Conservation (phyloP, 2,329 filamentous ascomycete species). For the Beauveria sp. region DNA sequence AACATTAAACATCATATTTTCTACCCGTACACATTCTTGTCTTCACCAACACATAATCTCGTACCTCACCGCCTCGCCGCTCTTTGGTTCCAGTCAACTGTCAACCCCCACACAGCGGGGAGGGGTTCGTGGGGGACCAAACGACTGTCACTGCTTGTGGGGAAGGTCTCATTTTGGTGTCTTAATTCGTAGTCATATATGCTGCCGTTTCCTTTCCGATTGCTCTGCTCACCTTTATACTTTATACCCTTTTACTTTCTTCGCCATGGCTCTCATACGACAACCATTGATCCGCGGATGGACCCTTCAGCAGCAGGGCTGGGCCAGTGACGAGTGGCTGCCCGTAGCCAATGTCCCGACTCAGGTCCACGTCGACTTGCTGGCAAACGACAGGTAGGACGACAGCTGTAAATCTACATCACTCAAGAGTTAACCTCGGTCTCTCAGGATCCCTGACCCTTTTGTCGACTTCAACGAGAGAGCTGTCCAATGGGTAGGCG, state of each 20-base stretch:
- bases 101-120: slow-evolving; percentile 8
- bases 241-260: background rate
- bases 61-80: background rate
- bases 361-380: slow-evolving; percentile 30
- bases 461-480: slow-evolving; percentile 56
- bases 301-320: slow-evolving; percentile 20
- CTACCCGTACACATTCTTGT: background rate
- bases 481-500: slow-evolving; percentile 53
- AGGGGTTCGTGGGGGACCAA: background rate
- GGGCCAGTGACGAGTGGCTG: slow-evolving; percentile 24
- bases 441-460: slow-evolving; percentile 42
- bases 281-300: slow-evolving; percentile 18
- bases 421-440: background rate
- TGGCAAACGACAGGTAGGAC: slow-evolving; percentile 27
- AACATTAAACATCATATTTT: too few relatives aligned
- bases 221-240: background rate
- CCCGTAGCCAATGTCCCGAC: slow-evolving; percentile 27
- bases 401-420: background rate
- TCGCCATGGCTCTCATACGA: background rate
- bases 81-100: background rate
- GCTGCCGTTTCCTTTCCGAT: background rate
- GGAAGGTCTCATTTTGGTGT: background rate
- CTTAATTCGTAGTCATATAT: background rate
- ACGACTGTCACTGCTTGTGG: background rate
- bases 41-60: background rate